phyloP scores from a whole-genome alignment of 257 asterid species.

The Penstemon eatonii region DNA sequence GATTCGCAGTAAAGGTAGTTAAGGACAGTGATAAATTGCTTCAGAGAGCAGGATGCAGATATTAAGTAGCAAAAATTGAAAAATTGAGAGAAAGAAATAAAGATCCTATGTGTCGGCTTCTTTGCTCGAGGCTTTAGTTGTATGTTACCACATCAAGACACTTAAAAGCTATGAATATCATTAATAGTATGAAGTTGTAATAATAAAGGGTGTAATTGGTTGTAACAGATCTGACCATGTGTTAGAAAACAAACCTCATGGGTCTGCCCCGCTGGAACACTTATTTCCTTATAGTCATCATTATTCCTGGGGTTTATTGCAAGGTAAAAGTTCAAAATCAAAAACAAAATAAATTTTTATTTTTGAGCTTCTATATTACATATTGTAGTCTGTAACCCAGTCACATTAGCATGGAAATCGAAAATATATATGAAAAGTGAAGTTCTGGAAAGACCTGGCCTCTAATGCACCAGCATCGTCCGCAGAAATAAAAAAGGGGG shows the following conservation, averaged over 20 bases:
- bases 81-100: conserved; percentile 22
- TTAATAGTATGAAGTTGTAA: neutral
- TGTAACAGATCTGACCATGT: conserved; percentile 20
- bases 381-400: neutral
- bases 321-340: neutral
- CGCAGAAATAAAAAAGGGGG: conserved; percentile 89
- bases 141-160: neutral
- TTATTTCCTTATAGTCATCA: conserved; percentile 78
- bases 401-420: conserved; percentile 21
- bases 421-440: conserved; percentile 26
- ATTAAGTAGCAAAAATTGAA: neutral
- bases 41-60: conserved; percentile 11
- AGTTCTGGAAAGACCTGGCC: conserved; percentile 54
- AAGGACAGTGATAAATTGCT: conserved; percentile 14
- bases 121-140: neutral
- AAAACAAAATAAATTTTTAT: neutral
- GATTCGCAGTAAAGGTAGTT: neutral
- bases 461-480: conserved; percentile 81
- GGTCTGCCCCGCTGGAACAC: conserved; percentile 73
- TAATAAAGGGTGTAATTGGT: conserved; percentile 12
- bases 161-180: conserved; percentile 4
- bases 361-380: neutral
- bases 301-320: conserved; percentile 48
- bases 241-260: conserved; percentile 67
- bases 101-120: neutral